phyloP scores from a whole-genome alignment of 2,329 filamentous ascomycete genomes.

The Penicillium olsonii region DNA sequence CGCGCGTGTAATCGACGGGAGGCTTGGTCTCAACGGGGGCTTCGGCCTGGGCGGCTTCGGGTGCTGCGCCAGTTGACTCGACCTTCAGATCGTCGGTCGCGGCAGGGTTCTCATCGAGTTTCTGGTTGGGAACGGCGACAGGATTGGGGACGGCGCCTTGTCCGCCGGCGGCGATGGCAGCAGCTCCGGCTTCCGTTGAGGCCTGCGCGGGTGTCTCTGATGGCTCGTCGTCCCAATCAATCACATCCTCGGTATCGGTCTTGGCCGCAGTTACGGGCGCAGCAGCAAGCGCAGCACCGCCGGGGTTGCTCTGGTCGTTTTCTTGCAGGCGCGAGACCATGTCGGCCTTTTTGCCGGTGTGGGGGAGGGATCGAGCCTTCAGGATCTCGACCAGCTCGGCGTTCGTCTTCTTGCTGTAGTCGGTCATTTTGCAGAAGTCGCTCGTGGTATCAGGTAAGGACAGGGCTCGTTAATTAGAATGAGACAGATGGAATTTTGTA shows the following conservation, averaged over 20 bases:
- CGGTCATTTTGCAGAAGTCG: slow-evolving; percentile 35
- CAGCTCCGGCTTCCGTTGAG: slow-evolving; percentile 33
- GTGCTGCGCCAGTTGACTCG: slow-evolving; percentile 26
- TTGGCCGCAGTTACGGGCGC: slow-evolving; percentile 26
- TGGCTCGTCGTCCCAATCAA: slow-evolving; percentile 48
- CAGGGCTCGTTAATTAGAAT: neutral
- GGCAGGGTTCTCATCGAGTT: slow-evolving; percentile 39
- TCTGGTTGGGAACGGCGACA: slow-evolving; percentile 43
- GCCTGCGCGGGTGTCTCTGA: slow-evolving; percentile 30
- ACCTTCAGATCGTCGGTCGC: slow-evolving; percentile 42
- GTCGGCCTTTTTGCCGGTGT: slow-evolving; percentile 54
- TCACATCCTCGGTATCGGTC: slow-evolving; percentile 43
- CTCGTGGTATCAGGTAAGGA: neutral
- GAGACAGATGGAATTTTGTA: too few species aligned
- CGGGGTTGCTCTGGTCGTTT: slow-evolving; percentile 38
- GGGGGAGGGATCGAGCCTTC: slow-evolving; percentile 49
- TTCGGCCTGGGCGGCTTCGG: slow-evolving; percentile 18
- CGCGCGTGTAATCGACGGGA: slow-evolving; percentile 41
- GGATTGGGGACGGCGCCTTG: slow-evolving; percentile 41
- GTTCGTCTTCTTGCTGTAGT: slow-evolving; percentile 54
- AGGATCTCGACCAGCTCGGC: slow-evolving; percentile 52
- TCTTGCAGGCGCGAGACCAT: slow-evolving; percentile 50
- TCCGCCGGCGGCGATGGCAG: slow-evolving; percentile 40
- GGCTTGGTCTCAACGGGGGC: slow-evolving; percentile 34
- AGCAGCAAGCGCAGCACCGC: slow-evolving; percentile 23